phyloP scores from a whole-genome alignment of 164 flowering plant species.

The Cinnamomum chago region DNA sequence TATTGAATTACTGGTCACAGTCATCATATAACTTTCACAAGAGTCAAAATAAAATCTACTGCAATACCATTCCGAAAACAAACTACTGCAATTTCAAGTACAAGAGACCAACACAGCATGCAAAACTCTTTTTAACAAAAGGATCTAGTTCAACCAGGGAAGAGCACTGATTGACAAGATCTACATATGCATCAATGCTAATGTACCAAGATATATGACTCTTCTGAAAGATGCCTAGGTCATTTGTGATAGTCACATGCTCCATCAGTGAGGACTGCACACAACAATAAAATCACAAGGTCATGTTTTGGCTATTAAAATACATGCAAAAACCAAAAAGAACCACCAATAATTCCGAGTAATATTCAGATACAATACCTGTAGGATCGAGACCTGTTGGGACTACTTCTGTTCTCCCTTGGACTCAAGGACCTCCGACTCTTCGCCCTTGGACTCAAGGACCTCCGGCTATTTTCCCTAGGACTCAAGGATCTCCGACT shows the following conservation, averaged over 20 bases:
- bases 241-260: background rate
- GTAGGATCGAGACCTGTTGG: slow-evolving; percentile 23
- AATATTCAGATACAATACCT: background rate
- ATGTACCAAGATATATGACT: background rate
- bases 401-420: slow-evolving; percentile 4
- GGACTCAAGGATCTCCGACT: background rate
- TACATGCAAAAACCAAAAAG: background rate
- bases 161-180: background rate
- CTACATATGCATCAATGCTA: background rate
- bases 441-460: background rate
- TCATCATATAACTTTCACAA: too few species aligned
- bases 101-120: too few species aligned
- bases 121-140: too few species aligned
- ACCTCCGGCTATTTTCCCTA: background rate
- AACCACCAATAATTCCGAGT: background rate
- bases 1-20: too few species aligned
- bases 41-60: too few species aligned
- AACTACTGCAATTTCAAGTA: too few species aligned
- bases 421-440: background rate
- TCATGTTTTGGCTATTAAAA: background rate
- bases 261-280: background rate
- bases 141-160: background rate
- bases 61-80: too few species aligned
- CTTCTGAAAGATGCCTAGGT: background rate
- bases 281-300: background rate